Percentiles rank a stretch among this genome's conserved stretches.
These are phyloP conservation scores for Nannochloropsis salina DNA, from an alignment of 108 stramenopile genomes.

Conservation along the genomic window DNA sequence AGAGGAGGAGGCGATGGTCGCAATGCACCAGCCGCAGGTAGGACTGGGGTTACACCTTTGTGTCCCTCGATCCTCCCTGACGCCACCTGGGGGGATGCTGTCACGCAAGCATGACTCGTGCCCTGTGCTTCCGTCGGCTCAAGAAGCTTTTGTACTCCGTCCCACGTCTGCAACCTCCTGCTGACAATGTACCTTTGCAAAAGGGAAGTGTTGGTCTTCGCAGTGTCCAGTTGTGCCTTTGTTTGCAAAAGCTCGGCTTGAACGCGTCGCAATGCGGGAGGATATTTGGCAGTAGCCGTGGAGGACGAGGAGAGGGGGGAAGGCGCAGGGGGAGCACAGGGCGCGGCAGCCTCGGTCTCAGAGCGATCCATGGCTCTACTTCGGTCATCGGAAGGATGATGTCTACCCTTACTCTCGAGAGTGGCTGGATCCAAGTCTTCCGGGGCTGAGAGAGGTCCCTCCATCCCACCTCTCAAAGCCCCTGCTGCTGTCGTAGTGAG, in stretches of 20 bases:
- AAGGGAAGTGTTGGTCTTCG: background rate
- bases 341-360: background rate
- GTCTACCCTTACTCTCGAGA: background rate
- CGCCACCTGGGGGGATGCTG: too few relatives aligned
- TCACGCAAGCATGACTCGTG: too few relatives aligned
- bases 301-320: background rate
- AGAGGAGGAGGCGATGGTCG: too few relatives aligned
- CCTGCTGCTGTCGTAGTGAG: background rate
- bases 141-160: background rate
- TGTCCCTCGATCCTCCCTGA: too few relatives aligned
- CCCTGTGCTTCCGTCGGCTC: too few relatives aligned
- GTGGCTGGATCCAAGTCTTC: background rate
- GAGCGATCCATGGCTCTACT: background rate
- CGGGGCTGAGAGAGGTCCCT: background rate
- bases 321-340: background rate
- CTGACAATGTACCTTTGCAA: background rate
- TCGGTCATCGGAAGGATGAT: too few relatives aligned
- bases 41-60: too few relatives aligned
- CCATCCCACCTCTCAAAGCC: background rate
- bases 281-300: background rate
- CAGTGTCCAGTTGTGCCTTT: background rate
- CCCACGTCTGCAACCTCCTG: background rate
- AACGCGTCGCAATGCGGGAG: background rate
- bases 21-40: too few relatives aligned
- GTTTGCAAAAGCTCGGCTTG: constrained; percentile 1